A percentile compares a stretch with the other conserved stretches of the same genome.
These are phyloP conservation scores for Dothistroma pini DNA, from an alignment of 2,329 filamentous ascomycete species.

Conservation along the genomic window DNA sequence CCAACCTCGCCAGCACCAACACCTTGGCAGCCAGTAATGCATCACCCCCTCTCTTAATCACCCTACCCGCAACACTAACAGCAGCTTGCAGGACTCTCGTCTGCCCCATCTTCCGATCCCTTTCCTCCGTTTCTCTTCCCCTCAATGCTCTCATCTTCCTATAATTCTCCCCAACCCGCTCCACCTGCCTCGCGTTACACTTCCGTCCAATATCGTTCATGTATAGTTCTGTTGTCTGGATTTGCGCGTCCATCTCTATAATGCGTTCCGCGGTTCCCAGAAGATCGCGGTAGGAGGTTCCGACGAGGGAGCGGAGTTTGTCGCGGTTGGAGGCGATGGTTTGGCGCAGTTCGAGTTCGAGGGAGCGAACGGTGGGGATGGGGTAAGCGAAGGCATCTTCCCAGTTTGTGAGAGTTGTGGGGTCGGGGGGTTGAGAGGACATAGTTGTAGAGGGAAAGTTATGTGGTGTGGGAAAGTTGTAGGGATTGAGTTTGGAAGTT, in stretches of 20 bases:
- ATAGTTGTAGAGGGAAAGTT: conserved; percentile 24
- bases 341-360: conserved; percentile 62
- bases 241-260: conserved; percentile 78
- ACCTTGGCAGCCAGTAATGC: conserved; percentile 58
- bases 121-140: not conserved
- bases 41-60: conserved; percentile 51
- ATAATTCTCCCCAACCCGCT: conserved; percentile 54
- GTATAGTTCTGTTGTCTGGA: conserved; percentile 67
- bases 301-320: conserved; percentile 63
- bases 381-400: conserved; percentile 66
- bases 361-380: conserved; percentile 57
- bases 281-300: conserved; percentile 76
- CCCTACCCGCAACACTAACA: conserved; percentile 50
- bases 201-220: conserved; percentile 69
- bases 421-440: conserved; percentile 52
- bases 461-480: not conserved
- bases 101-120: conserved; percentile 18
- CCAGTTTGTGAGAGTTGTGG: conserved; percentile 56
- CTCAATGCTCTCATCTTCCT: conserved; percentile 24
- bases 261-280: conserved; percentile 93
- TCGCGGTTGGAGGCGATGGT: conserved; percentile 62
- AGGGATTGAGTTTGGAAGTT: not conserved
- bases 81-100: conserved; percentile 53
- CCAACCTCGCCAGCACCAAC: conserved; percentile 68
- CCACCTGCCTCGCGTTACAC: conserved; percentile 70